Evolutionary conservation across 78 protist species (phyloP).

Genomic region (Pigoraptor vietnamica): DNA sequence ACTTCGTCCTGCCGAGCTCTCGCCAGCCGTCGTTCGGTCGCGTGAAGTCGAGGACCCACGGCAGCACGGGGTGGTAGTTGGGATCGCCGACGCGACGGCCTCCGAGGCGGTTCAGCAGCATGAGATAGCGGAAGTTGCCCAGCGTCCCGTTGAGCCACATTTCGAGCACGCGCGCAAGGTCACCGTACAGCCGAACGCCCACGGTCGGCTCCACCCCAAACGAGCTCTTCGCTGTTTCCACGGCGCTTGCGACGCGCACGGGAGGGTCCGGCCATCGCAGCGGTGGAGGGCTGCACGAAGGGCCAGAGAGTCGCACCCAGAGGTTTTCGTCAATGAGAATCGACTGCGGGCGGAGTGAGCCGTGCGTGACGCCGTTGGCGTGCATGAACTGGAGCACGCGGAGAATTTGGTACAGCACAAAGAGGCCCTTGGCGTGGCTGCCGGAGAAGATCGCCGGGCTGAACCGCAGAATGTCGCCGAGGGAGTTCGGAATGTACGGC

Average conservation of each 20-base stretch:
- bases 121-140: slow-evolving; percentile 57
- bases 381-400: background rate
- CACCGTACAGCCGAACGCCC: background rate
- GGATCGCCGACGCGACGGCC: slow-evolving; percentile 67
- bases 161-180: background rate
- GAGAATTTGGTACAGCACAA: background rate
- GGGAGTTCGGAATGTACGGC: background rate
- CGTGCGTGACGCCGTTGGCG: background rate
- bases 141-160: slow-evolving; percentile 47
- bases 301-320: background rate
- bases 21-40: slow-evolving; percentile 22
- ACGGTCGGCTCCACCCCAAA: background rate
- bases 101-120: slow-evolving; percentile 51
- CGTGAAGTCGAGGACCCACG: slow-evolving; percentile 70
- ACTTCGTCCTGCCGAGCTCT: slow-evolving; percentile 62
- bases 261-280: background rate
- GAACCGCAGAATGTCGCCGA: background rate
- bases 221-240: background rate
- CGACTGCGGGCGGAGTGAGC: background rate
- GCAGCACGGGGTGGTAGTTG: slow-evolving; percentile 62
- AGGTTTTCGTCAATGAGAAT: background rate
- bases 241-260: background rate
- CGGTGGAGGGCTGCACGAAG: background rate
- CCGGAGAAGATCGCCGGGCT: background rate
- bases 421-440: background rate